Evolutionary conservation across 352 stramenopile genomes (phyloP), one percentile per base, ranked within the genome.

Genomic region (Globisporangium heterothallicum): DNA sequence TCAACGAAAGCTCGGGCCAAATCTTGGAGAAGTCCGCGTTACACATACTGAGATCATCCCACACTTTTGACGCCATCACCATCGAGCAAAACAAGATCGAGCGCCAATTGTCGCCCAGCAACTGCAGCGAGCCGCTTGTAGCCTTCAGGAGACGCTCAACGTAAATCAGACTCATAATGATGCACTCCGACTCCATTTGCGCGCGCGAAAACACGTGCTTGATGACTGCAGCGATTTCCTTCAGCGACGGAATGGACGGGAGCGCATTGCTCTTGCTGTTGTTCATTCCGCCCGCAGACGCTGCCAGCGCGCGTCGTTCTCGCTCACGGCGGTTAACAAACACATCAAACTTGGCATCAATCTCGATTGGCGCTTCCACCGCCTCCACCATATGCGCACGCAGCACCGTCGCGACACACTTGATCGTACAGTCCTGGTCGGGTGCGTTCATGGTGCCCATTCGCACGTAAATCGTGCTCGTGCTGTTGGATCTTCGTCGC

Each of bases 81-180:
- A 99, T 98, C 12, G 86, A 97, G 44, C 86, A 95, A 59, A 98
- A 98, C 1, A 99, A 63, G 25, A 98, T 72, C 10, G 89, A 92
- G 49, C 90, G 84, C 94, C 94, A 99, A 70, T 98, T 99, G 49
- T 67, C 61, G 2, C 77, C 60, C 16, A 64, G 77, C 25, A 97
- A 70, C 49, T 93, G 83, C 24, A 96, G 64, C 40, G 56, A 64
- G 1, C 86, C 86, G 35, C 69, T 88, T 13, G 88, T 96, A 7
- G 78, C 63, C 64, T 98, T 97, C 47, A 99, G 77, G 9, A 99
- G 71, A 10, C 92, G 84, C 67, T 99, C 96, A 21, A 98, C 84
- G 68, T 99, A 99, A 53, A 99, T 97, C 6, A 99, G 73, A 38
- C 84, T 96, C 78, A 98, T 98, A 68, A 99, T 98, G 58, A 99